Percentiles rank a stretch among this genome's conserved stretches.
Conservation (phyloP, 352 stramenopile genomes). For the Phytophthora pseudosyringae region DNA sequence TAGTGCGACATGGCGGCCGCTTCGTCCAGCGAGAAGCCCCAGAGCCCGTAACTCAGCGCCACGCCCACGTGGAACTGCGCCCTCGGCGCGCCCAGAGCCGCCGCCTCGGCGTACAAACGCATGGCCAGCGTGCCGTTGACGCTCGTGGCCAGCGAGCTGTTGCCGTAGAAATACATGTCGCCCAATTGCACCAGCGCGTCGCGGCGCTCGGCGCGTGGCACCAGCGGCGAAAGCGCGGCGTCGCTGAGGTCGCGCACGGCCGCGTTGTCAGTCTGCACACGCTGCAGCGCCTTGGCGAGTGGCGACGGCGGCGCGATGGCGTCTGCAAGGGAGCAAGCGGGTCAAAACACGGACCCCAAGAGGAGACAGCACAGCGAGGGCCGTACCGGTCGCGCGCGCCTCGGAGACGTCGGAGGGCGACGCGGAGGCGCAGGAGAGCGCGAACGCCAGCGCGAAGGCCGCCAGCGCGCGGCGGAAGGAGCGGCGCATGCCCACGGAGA, state of each 20-base stretch:
- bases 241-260: conserved; percentile 50
- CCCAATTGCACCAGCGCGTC: conserved; percentile 73
- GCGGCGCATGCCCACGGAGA: conserved; percentile 25
- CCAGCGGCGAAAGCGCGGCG: conserved; percentile 42
- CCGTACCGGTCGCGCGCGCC: conserved; percentile 30
- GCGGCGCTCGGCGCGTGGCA: conserved; percentile 41
- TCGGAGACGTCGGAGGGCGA: conserved; percentile 32
- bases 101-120: conserved; percentile 68
- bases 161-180: conserved; percentile 83
- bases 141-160: conserved; percentile 58
- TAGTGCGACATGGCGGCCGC: conserved; percentile 77
- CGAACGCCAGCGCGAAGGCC: conserved; percentile 13
- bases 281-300: conserved; percentile 30
- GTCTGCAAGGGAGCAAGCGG: conserved; percentile 23
- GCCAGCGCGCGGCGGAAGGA: conserved; percentile 19
- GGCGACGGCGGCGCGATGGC: conserved; percentile 32
- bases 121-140: conserved; percentile 81
- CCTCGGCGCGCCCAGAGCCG: conserved; percentile 57
- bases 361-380: neutral
- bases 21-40: conserved; percentile 70
- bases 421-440: conserved; percentile 10
- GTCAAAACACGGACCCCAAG: neutral
- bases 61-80: conserved; percentile 89
- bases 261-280: conserved; percentile 35
- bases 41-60: conserved; percentile 84